A percentile compares a stretch with the other conserved stretches of the same genome.
phyloP scores from a whole-genome alignment of 441 rosid species.

The Populus hybrid region DNA sequence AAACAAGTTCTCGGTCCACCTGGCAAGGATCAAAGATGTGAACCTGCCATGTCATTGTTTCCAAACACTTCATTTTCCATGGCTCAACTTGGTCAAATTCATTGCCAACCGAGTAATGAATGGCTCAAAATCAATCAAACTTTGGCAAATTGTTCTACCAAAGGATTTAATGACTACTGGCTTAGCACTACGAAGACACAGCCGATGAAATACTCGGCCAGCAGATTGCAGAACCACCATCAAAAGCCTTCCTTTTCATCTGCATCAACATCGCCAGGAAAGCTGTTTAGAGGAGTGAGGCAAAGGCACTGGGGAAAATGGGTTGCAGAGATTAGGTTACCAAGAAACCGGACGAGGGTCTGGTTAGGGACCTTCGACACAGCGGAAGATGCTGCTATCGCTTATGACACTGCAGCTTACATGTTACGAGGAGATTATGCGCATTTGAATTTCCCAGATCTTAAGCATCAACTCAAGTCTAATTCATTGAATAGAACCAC shows the following conservation, averaged over 20 bases:
- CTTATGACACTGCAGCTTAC: constrained; percentile 85
- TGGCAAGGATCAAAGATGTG: neutral
- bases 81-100: constrained; percentile 26
- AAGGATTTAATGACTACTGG: constrained; percentile 49
- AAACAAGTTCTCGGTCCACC: constrained; percentile 24
- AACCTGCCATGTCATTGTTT: constrained; percentile 22
- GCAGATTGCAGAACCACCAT: constrained; percentile 39
- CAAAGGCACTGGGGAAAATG: constrained; percentile 94
- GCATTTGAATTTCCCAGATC: constrained; percentile 72
- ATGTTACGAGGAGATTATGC: constrained; percentile 75
- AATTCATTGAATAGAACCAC: constrained; percentile 55
- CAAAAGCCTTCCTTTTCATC: constrained; percentile 28
- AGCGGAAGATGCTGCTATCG: constrained; percentile 79
- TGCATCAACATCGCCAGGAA: constrained; percentile 38
- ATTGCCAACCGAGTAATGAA: constrained; percentile 24
- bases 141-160: constrained; percentile 30
- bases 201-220: constrained; percentile 56
- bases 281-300: constrained; percentile 79
- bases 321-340: constrained; percentile 89
- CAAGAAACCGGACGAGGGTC: constrained; percentile 75
- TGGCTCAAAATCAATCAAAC: constrained; percentile 47
- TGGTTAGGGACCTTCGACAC: constrained; percentile 87
- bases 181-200: constrained; percentile 58
- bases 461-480: constrained; percentile 52
- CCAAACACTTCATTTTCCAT: constrained; percentile 20